These are phyloP conservation scores for Gaeumannomyces tritici DNA, from an alignment of 2,329 filamentous ascomycete species.

Conservation along the genomic window DNA sequence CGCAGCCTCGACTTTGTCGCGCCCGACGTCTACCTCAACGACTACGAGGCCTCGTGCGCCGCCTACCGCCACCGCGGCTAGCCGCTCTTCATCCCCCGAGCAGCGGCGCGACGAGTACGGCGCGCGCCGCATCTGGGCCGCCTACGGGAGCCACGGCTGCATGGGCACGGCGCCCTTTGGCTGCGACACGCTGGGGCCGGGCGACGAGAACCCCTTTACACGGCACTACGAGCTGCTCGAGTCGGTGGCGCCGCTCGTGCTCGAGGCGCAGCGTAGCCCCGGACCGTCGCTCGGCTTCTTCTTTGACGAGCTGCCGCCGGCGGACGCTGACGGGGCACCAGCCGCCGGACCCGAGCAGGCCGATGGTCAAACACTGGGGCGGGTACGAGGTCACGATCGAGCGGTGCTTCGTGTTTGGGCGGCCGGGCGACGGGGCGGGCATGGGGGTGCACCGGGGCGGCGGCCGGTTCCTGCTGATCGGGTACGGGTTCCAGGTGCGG, in stretches of 20 bases:
- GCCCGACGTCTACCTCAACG: slow-evolving; percentile 31
- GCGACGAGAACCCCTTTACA: slow-evolving; percentile 13
- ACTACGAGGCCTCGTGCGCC: slow-evolving; percentile 30
- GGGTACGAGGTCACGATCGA: slow-evolving; percentile 23
- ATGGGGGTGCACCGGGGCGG: slow-evolving; percentile 27
- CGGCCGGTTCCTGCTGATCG: slow-evolving; percentile 24
- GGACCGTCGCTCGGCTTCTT: slow-evolving; percentile 21
- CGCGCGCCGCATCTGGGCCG: slow-evolving; percentile 28
- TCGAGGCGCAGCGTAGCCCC: slow-evolving; percentile 24
- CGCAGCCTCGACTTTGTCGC: slow-evolving; percentile 34
- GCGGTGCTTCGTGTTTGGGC: slow-evolving; percentile 29
- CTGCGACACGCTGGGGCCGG: slow-evolving; percentile 16
- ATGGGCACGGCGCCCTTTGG: slow-evolving; percentile 24
- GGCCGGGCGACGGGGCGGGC: slow-evolving; percentile 24
- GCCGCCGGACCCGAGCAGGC: slow-evolving; percentile 8
- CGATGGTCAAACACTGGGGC: slow-evolving; percentile 14
- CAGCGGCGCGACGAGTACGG: slow-evolving; percentile 38
- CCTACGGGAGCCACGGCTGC: slow-evolving; percentile 21
- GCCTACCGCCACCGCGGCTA: slow-evolving; percentile 32
- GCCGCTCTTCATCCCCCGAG: slow-evolving; percentile 41
- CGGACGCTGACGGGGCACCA: neutral
- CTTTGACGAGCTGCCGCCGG: slow-evolving; percentile 15
- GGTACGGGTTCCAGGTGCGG: slow-evolving; percentile 20
- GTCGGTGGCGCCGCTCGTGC: slow-evolving; percentile 10
- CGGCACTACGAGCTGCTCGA: slow-evolving; percentile 25